phyloP scores from a whole-genome alignment of 2,329 filamentous ascomycete genomes.

The Pseudonectria buxi region DNA sequence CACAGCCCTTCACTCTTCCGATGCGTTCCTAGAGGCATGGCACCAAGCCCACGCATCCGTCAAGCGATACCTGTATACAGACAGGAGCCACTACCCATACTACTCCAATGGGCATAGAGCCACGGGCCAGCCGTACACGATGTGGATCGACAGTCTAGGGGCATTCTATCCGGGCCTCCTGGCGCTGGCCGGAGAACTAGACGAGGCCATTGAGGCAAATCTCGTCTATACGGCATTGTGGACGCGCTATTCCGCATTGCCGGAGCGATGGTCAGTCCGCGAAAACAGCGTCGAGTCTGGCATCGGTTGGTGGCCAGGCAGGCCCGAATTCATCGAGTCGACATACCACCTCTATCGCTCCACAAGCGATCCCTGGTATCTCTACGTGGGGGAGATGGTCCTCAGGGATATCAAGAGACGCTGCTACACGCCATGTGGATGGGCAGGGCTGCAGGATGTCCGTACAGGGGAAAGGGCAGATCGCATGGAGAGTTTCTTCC shows the following conservation, averaged over 20 bases:
- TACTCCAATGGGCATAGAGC: slow-evolving; percentile 85
- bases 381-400: slow-evolving; percentile 94
- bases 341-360: slow-evolving; percentile 94
- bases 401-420: slow-evolving; percentile 78
- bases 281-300: slow-evolving; percentile 80
- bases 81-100: slow-evolving; percentile 72
- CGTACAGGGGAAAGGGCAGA: slow-evolving; percentile 79
- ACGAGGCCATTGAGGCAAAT: slow-evolving; percentile 86
- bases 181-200: slow-evolving; percentile 77
- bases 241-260: slow-evolving; percentile 89
- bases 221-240: slow-evolving; percentile 87
- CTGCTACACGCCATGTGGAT: slow-evolving; percentile 87
- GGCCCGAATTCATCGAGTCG: slow-evolving; percentile 95
- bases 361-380: slow-evolving; percentile 91
- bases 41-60: slow-evolving; percentile 79
- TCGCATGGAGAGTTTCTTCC: slow-evolving; percentile 97
- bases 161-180: slow-evolving; percentile 92
- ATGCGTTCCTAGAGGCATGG: slow-evolving; percentile 77
- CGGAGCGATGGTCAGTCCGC: slow-evolving; percentile 86
- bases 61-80: slow-evolving; percentile 83
- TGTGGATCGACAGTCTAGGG: slow-evolving; percentile 93
- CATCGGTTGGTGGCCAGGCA: slow-evolving; percentile 88
- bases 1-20: slow-evolving; percentile 61
- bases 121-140: slow-evolving; percentile 80
- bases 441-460: slow-evolving; percentile 83